Conservation (phyloP, 1,139 yeast species). For the Kurtzmaniella natalensis region DNA sequence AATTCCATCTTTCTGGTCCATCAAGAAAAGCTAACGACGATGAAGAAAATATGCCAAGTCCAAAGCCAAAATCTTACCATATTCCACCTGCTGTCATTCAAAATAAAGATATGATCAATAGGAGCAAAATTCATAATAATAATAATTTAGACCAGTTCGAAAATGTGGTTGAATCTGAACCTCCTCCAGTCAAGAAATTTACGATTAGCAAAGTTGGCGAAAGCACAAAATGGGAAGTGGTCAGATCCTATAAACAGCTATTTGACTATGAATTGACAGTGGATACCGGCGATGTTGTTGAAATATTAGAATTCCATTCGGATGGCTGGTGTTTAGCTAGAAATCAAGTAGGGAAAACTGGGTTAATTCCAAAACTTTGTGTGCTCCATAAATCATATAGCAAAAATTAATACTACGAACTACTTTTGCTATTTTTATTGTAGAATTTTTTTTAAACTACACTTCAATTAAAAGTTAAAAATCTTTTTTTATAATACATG, state of each 20-base stretch:
- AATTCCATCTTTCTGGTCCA: slow-evolving; percentile 15
- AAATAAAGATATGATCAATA: too few relatives aligned
- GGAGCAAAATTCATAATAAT: background rate
- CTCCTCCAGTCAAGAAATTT: background rate
- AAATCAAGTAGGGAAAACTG: slow-evolving; percentile 13
- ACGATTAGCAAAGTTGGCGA: background rate
- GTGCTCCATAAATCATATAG: slow-evolving; percentile 11
- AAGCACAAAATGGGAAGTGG: slow-evolving; percentile 16
- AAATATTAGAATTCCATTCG: slow-evolving; percentile 22
- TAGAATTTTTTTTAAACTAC: too few relatives aligned
- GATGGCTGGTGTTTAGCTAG: slow-evolving; percentile 41
- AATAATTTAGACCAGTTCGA: background rate
- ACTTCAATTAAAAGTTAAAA: too few relatives aligned
- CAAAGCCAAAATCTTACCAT: too few relatives aligned
- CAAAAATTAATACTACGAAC: background rate
- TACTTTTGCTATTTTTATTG: too few relatives aligned
- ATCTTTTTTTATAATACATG: too few relatives aligned
- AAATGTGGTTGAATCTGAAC: background rate
- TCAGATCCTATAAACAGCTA: slow-evolving; percentile 22
- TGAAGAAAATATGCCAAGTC: too few relatives aligned
- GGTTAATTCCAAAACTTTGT: slow-evolving; percentile 36
- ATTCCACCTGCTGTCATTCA: too few relatives aligned
- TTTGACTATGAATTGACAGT: slow-evolving; percentile 34
- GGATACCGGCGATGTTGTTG: slow-evolving; percentile 28
- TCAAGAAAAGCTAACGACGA: background rate